These are phyloP conservation scores for Monilinia vaccinii-corymbosi DNA, from an alignment of 2,329 filamentous ascomycete genomes.

Conservation along the genomic window DNA sequence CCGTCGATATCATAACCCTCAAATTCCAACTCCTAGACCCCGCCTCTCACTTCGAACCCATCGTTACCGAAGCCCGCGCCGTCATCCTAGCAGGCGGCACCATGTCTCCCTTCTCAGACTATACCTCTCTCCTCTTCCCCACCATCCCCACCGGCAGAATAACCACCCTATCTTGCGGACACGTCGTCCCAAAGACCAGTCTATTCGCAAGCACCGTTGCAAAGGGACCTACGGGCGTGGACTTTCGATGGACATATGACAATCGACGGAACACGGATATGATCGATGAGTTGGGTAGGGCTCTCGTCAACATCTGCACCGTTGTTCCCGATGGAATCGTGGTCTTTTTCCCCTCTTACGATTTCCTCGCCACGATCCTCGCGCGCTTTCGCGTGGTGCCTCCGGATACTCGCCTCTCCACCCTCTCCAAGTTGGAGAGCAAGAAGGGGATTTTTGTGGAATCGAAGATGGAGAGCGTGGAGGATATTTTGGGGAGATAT, in stretches of 20 bases:
- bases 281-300: slow-evolving; percentile 64
- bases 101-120: slow-evolving; percentile 95
- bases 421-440: slow-evolving; percentile 50
- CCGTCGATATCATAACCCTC: slow-evolving; percentile 43
- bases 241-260: slow-evolving; percentile 84
- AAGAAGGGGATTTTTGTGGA: slow-evolving; percentile 58
- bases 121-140: slow-evolving; percentile 76
- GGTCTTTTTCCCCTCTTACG: slow-evolving; percentile 92
- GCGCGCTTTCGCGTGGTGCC: slow-evolving; percentile 30
- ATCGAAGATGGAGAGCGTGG: slow-evolving; percentile 35
- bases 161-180: slow-evolving; percentile 80
- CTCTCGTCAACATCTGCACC: slow-evolving; percentile 62
- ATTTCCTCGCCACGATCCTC: slow-evolving; percentile 72
- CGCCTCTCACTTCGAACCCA: slow-evolving; percentile 80
- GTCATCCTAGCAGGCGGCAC: slow-evolving; percentile 91
- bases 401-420: slow-evolving; percentile 25
- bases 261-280: slow-evolving; percentile 53
- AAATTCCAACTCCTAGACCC: slow-evolving; percentile 88
- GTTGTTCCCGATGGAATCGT: slow-evolving; percentile 83
- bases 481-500: slow-evolving; percentile 68
- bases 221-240: slow-evolving; percentile 36
- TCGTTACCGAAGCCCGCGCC: slow-evolving; percentile 74
- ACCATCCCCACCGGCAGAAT: slow-evolving; percentile 55
- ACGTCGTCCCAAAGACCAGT: slow-evolving; percentile 80
- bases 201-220: slow-evolving; percentile 68